phyloP scores from a whole-genome alignment of 2,329 filamentous ascomycete genomes.

The Teratosphaeriaceae sp. region DNA sequence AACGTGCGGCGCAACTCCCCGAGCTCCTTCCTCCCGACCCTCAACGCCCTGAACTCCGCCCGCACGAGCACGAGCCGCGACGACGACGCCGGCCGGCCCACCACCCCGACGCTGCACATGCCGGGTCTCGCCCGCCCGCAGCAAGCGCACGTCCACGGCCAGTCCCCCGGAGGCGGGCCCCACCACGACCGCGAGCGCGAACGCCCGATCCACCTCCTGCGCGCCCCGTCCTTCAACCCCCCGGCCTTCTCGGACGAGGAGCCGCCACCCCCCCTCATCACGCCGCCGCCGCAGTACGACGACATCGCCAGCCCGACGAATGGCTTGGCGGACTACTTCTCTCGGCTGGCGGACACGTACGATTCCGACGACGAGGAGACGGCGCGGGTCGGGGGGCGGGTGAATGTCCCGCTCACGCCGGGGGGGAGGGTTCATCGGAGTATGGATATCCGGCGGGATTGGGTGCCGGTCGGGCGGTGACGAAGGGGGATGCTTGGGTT shows the following conservation, averaged over 20 bases:
- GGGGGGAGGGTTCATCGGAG: constrained; percentile 56
- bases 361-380: constrained; percentile 56
- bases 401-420: constrained; percentile 57
- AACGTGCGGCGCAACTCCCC: constrained; percentile 44
- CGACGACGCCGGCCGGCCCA: constrained; percentile 18
- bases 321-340: constrained; percentile 78
- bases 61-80: constrained; percentile 9
- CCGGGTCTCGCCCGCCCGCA: constrained; percentile 46
- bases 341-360: constrained; percentile 61
- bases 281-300: constrained; percentile 81
- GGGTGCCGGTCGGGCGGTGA: constrained; percentile 4
- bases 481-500: background rate
- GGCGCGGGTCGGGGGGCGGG: constrained; percentile 23
- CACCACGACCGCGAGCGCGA: too few species aligned
- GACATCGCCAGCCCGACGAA: constrained; percentile 65
- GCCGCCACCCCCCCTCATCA: constrained; percentile 65
- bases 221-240: constrained; percentile 79
- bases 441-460: constrained; percentile 55
- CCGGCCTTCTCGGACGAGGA: constrained; percentile 79
- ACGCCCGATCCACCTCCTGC: constrained; percentile 76
- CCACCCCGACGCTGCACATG: constrained; percentile 24
- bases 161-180: constrained; percentile 23
- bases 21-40: constrained; percentile 48
- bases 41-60: constrained; percentile 47
- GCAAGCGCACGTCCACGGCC: constrained; percentile 37